Evolutionary conservation across 2,329 filamentous ascomycete species (phyloP), one percentile per base, ranked within the genome.

Genomic region (Didymella sp.): DNA sequence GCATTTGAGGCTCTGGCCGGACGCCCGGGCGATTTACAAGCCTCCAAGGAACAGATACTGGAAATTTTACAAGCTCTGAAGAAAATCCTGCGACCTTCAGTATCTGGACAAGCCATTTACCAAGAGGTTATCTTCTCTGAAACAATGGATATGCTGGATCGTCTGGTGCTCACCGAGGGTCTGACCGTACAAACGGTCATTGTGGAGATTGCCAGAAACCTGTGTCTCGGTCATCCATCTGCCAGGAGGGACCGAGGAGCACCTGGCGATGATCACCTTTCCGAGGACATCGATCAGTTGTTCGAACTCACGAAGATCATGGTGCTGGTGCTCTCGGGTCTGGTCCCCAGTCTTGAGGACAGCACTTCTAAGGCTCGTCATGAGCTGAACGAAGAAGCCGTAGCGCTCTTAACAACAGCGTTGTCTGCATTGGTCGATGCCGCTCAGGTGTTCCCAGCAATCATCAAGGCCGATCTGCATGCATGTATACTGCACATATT

Each of bases 401-500:
- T 96, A 17, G 81, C 89, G 2, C 85, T 99, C 3, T 87, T 97
- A 46, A 87, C 88, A 22, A 87, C 90, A 2, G 89, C 92, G 0
- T 82, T 99, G 1, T 90, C 93, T 58, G 91, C 95, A 1, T 85
- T 99, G 1, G 95, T 98, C 3, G 92, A 98, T 71, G 93, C 95
- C 1, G 93, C 95, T 6, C 91, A 96, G 60, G 92, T 98, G 15
- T 99, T 99, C 77, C 96, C 96, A 0, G 87, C 91, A 2, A 93
- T 99, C 68, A 99, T 99, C 80, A 95, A 95, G 73, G 94, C 92
- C 9, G 95, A 99, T 74, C 83, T 99, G 6, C 92, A 98, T 72
- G 94, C 95, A 35, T 98, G 94, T 71, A 96, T 98, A 64, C 85
- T 99, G 46, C 93, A 99, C 79, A 96, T 98, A 52, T 97, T 98